Conservation (phyloP, 306 rosid genomes). For the Purshia tridentata region DNA sequence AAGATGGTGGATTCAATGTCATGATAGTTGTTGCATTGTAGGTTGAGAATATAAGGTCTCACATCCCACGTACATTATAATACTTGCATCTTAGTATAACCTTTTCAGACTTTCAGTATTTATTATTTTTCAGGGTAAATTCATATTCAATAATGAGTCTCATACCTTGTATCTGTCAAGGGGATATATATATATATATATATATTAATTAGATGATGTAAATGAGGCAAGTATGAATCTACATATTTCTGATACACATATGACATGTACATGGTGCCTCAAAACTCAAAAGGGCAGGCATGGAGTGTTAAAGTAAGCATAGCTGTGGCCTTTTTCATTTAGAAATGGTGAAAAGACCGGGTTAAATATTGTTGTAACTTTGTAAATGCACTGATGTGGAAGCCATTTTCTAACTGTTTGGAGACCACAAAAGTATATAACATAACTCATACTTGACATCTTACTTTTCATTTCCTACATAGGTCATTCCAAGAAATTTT, state of each 20-base stretch:
- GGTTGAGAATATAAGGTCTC: no score
- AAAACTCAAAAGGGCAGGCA: background rate
- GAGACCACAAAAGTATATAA: background rate
- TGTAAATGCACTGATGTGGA: conserved; percentile 9
- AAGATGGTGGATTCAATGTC: no score
- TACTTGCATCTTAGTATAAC: no score
- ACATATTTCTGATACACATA: background rate
- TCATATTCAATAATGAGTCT: no score
- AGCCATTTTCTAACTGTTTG: conserved; percentile 8
- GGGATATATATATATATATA: no score
- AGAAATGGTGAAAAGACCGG: background rate
- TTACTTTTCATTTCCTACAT: background rate
- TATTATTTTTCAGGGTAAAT: no score
- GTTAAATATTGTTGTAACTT: background rate
- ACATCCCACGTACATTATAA: no score
- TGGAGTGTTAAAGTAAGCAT: background rate
- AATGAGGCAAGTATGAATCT: no score
- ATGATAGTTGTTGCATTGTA: no score
- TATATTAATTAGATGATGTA: no score
- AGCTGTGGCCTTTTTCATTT: background rate
- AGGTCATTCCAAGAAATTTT: background rate
- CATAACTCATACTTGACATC: background rate
- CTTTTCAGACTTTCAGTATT: no score
- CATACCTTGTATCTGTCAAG: no score
- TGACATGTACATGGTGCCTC: background rate